Conservation (phyloP, 1,284 basidiomycete species). For the Ustilago loliicola region DNA sequence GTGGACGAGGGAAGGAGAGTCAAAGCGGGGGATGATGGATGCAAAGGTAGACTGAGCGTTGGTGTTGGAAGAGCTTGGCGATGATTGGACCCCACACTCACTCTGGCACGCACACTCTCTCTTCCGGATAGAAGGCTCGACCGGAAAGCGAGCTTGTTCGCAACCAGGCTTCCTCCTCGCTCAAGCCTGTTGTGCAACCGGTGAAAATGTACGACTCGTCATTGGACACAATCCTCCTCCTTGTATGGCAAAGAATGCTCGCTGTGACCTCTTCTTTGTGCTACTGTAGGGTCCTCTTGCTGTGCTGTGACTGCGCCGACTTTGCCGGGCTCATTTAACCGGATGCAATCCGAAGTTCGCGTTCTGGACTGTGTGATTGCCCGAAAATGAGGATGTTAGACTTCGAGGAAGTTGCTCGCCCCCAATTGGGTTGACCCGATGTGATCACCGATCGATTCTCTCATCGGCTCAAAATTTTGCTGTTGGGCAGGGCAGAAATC, state of each 20-base stretch:
- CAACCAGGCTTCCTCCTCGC: slow-evolving; percentile 6
- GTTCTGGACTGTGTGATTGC: neutral
- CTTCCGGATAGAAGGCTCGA: neutral
- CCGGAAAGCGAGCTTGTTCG: slow-evolving; percentile 5
- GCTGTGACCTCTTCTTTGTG: too few relatives aligned
- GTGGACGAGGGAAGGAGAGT: neutral
- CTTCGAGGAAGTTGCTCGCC: neutral
- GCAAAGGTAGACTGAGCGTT: slow-evolving; percentile 12
- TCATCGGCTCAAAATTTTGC: neutral
- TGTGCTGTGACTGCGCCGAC: neutral
- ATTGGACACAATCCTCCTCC: neutral
- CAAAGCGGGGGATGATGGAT: neutral
- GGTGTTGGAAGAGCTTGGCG: neutral
- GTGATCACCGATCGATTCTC: neutral
- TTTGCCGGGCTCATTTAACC: slow-evolving; percentile 6
- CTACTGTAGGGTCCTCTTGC: neutral
- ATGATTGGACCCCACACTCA: slow-evolving; percentile 16
- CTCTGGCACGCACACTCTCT: slow-evolving; percentile 4
- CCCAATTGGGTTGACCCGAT: too few relatives aligned
- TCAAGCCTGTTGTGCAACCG: neutral
- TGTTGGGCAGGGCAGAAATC: neutral
- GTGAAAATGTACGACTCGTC: neutral
- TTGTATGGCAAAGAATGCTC: neutral
- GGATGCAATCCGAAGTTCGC: slow-evolving; percentile 2
- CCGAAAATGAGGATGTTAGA: neutral